Evolutionary conservation across 2,329 filamentous ascomycete species (phyloP), one percentile per base, ranked within the genome.

Genomic region (Dactylella cylindrospora): DNA sequence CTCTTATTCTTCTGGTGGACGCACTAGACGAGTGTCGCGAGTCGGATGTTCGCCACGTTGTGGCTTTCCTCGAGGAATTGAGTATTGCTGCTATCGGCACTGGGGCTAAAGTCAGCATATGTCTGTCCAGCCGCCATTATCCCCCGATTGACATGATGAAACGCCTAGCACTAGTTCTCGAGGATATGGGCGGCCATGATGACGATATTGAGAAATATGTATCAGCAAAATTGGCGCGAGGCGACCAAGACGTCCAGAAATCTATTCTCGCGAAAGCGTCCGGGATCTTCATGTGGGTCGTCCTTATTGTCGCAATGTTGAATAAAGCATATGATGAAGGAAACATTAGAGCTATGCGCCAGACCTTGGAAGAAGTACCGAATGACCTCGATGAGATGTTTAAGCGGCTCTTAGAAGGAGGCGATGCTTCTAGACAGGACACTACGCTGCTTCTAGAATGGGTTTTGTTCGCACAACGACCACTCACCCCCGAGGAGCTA

Each of bases 1-100:
- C 41, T 2, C 20, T 66, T 23, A 26, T 66, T 3, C 3, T 66
- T 0, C 29, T 71, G 17, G 68, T 73, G 12, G 71, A 74, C 26
- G 72, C 72, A 0, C 60, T 73, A 2, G 72, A 74, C 40, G 72
- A 73, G 57, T 73, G 71, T 29, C 61, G 70, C 9, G 69, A 71
- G 33, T 20, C 66, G 2, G 65, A 73, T 5, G 57, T 72, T 0
- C 70, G 68, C 32, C 66, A 67, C 0, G 70, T 73, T 66, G 60
- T 72, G n/a, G 8, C 31, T 0, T 73, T 73, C 40, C 68, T 73
- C 4, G 67, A 71, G 25, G 33, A 49, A 0, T 23, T 73, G 6
- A 62, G 66, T 12, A 55, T 67, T 5, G 12, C 55, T 5, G 62
- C 68, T 29, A 45, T 66, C 1, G 49, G 50, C 3, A 41, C 17